Conservation (phyloP, 805 yeast species). For the Suhomyces sp. region DNA sequence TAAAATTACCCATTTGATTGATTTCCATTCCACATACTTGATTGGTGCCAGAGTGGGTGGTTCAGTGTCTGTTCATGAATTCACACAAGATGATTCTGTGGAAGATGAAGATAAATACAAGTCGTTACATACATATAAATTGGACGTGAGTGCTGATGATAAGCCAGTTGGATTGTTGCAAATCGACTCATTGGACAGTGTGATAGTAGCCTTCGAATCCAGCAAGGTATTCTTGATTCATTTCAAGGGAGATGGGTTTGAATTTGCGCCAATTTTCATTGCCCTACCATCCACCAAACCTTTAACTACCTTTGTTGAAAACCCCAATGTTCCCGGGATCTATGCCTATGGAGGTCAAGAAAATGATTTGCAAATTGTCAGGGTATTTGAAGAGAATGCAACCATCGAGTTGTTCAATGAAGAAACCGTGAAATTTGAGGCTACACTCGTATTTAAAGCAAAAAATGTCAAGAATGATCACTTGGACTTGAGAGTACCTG, state of each 20-base stretch:
- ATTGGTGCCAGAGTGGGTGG: slow-evolving; percentile 48
- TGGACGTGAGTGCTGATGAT: slow-evolving; percentile 23
- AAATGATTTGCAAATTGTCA: slow-evolving; percentile 58
- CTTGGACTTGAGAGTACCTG: slow-evolving; percentile 77
- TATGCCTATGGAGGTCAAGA: slow-evolving; percentile 89
- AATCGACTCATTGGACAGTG: slow-evolving; percentile 27
- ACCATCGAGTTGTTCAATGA: slow-evolving; percentile 17
- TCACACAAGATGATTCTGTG: slow-evolving; percentile 17
- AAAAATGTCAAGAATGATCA: slow-evolving; percentile 81
- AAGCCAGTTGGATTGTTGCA: slow-evolving; percentile 33
- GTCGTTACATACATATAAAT: slow-evolving; percentile 30
- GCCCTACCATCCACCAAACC: slow-evolving; percentile 44
- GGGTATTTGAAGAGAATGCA: slow-evolving; percentile 31
- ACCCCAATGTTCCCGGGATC: slow-evolving; percentile 48
- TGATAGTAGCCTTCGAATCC: slow-evolving; percentile 47
- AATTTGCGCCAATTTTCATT: slow-evolving; percentile 29
- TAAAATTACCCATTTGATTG: slow-evolving; percentile 34
- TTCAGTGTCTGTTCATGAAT: slow-evolving; percentile 38
- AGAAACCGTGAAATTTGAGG: slow-evolving; percentile 20
- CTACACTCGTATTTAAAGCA: slow-evolving; percentile 56
- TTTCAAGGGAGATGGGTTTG: slow-evolving; percentile 28
- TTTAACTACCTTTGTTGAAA: slow-evolving; percentile 46
- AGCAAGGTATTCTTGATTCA: slow-evolving; percentile 43
- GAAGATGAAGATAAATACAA: slow-evolving; percentile 37
- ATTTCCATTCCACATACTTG: slow-evolving; percentile 33